Evolutionary conservation across 1,284 basidiomycete genomes (phyloP), one percentile per base, ranked within the genome.

Genomic region (Malassezia furfur): DNA sequence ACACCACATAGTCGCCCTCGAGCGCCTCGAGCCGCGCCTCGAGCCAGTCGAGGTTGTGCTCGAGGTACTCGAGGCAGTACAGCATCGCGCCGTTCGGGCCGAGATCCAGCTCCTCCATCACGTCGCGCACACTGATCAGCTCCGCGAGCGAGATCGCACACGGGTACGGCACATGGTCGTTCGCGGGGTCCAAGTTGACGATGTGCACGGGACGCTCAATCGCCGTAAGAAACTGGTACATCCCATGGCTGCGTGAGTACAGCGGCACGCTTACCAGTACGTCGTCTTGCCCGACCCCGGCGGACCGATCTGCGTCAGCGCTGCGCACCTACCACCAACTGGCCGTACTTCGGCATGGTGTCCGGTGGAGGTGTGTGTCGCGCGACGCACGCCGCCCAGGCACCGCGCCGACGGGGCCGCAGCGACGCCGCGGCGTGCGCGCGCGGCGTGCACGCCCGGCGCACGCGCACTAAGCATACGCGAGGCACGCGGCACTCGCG

Each of bases 81-180:
- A 98, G 78, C 85, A 96, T 91, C 2, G 84, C 93, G 5, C 94
- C 94, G 45, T 99, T 99, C 0, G 94, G 94, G 0, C 94, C 94
- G 0, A 99, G 81, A 0, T 82, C 82, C 62, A 87, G 83, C 61
- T 86, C 84, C 5, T 83, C 77, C 91, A 96, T 94, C 19, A 85
- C 90, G 67, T 90, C 86, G 48, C 85, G 79, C 22, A 98, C 82
- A 0, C 87, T 89, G 67, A 98, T 88, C 56, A 98, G 82, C 0
- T 83, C 83, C 0, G 86, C 81, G 57, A 98, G 87, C 72, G 88
- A 84, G 65, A 99, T 80, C 0, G 85, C 83, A 68, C 89, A 91
- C 34, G 89, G 88, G 75, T 98, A 99, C 17, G 90, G 85, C 22
- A 93, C 85, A 46, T 79, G 78, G 57, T 90, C 85, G 68, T 94